These are phyloP conservation scores for Thinopyrum obtusiflorum DNA, from an alignment of 202 grass and related monocot genomes.

Conservation along the genomic window DNA sequence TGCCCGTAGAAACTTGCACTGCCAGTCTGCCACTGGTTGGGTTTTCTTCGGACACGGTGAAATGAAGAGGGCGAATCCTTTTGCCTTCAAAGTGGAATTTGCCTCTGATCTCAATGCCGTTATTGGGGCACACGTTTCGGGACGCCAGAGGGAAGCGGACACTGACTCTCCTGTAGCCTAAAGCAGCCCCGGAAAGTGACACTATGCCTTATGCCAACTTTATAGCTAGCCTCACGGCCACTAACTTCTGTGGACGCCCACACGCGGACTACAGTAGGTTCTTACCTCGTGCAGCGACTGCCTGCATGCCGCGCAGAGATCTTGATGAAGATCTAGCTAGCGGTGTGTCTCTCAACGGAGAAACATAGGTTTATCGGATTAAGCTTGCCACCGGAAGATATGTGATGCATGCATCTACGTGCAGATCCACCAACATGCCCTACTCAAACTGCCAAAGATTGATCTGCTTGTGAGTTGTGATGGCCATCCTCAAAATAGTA, in stretches of 20 bases:
- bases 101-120: constrained; percentile 46
- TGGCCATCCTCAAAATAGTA: neutral
- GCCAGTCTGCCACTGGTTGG: neutral
- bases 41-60: neutral
- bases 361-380: neutral
- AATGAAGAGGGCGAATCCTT: constrained; percentile 6
- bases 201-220: constrained; percentile 20
- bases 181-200: constrained; percentile 40
- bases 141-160: constrained; percentile 50
- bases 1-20: neutral
- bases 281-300: neutral
- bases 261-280: constrained; percentile 3
- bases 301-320: neutral
- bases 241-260: neutral
- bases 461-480: neutral
- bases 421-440: neutral
- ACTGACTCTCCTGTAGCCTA: constrained; percentile 48
- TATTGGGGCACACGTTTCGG: constrained; percentile 62
- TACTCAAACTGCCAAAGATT: neutral
- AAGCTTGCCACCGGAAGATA: neutral
- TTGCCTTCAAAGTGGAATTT: constrained; percentile 46
- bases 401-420: neutral
- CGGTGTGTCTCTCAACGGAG: neutral
- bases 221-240: neutral
- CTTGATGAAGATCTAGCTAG: neutral